Evolutionary conservation across 1,139 yeast species (phyloP).

Genomic region (Yamadazyma epiphylla): DNA sequence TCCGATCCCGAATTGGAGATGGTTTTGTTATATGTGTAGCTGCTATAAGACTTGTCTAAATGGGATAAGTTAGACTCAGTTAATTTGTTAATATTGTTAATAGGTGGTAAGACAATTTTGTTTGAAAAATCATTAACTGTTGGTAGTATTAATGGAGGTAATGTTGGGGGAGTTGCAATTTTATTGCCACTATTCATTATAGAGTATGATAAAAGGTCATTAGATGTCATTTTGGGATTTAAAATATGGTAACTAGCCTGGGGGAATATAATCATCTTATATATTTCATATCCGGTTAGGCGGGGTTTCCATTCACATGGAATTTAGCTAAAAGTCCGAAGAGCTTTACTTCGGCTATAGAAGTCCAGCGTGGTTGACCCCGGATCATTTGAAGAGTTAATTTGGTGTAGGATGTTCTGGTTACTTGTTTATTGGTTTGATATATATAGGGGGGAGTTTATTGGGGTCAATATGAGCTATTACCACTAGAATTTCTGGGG

Average conservation of each 20-base stretch:
- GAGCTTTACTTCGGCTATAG: background rate
- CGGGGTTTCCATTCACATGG: background rate
- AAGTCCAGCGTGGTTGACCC: background rate
- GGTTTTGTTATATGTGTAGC: background rate
- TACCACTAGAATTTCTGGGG: too few relatives aligned
- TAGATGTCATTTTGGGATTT: constrained; percentile 17
- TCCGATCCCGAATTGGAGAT: background rate
- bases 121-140: constrained; percentile 4
- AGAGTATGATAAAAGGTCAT: constrained; percentile 29
- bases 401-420: too few relatives aligned
- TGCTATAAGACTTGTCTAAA: background rate
- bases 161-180: constrained; percentile 7
- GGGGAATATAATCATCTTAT: constrained; percentile 1
- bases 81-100: constrained; percentile 9
- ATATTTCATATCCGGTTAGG: background rate
- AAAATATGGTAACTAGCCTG: constrained; percentile 1
- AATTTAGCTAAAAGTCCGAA: background rate
- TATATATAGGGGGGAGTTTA: background rate
- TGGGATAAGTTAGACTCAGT: constrained; percentile 16
- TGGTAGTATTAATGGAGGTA: constrained; percentile 8
- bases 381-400: background rate
- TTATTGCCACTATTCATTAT: constrained; percentile 25
- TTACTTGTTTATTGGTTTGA: background rate
- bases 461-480: too few relatives aligned
- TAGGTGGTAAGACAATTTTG: constrained; percentile 16